Percentiles rank a stretch among this genome's conserved stretches.
Conservation (phyloP, 768 basidiomycete genomes). For the Boletellus ananas region DNA sequence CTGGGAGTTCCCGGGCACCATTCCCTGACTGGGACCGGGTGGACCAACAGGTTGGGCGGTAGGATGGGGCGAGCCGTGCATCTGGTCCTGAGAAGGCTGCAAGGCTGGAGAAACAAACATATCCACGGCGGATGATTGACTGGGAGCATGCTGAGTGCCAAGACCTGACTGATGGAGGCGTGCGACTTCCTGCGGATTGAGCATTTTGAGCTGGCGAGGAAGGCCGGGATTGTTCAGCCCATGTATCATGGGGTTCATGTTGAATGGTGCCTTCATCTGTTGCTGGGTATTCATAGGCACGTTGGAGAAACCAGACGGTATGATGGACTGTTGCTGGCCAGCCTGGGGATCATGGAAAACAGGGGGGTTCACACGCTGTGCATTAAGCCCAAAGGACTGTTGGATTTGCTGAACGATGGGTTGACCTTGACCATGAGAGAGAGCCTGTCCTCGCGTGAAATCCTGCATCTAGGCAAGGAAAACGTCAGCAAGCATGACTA, state of each 20-base stretch:
- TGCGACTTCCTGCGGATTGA: conserved; percentile 39
- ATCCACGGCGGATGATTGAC: conserved; percentile 39
- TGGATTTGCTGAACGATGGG: conserved; percentile 38
- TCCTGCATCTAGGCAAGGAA: conserved; percentile 41
- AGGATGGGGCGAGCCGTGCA: conserved; percentile 50
- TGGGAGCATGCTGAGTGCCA: conserved; percentile 34
- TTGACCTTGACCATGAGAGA: conserved; percentile 40
- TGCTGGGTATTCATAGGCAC: conserved; percentile 36
- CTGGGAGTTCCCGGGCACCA: conserved; percentile 17
- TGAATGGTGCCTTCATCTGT: conserved; percentile 29
- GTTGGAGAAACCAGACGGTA: conserved; percentile 38
- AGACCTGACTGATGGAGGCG: conserved; percentile 32
- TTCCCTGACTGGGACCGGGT: conserved; percentile 20
- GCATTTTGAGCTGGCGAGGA: conserved; percentile 42
- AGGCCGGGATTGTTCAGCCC: conserved; percentile 28
- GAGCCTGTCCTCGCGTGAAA: conserved; percentile 39
- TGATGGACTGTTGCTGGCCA: conserved; percentile 28
- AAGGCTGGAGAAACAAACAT: conserved; percentile 49
- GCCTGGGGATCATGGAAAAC: conserved; percentile 37
- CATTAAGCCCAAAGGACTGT: conserved; percentile 39
- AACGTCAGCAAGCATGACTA: conserved; percentile 24
- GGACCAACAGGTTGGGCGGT: conserved; percentile 20
- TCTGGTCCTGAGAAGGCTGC: conserved; percentile 36
- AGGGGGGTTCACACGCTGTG: conserved; percentile 36
- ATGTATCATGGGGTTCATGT: conserved; percentile 38